Evolutionary conservation across 495 filamentous ascomycete genomes (phyloP), one percentile per base, ranked within the genome.

Genomic region (Aspergillus heteromorphus): DNA sequence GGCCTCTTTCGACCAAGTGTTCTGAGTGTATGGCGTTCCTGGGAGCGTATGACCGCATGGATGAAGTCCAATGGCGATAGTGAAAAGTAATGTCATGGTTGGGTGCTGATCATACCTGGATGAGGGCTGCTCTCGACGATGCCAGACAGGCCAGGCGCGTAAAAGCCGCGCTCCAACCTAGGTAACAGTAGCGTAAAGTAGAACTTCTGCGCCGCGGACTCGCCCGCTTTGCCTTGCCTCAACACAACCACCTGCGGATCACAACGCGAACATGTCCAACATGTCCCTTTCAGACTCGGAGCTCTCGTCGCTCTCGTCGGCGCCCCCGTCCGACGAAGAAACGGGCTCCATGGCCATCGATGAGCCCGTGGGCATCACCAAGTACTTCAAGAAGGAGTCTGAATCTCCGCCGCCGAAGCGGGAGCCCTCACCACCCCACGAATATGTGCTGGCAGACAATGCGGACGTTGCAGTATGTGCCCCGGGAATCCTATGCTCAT

Each of bases 371-470:
- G 72, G 70, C 29, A 79, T 74, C 40, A 65, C 72, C 38, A 73
- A 73, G 54, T 77, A 76, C 61, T 74, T 74, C 56, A 76, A 75
- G 64, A 72, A 77, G 63, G 69, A 76, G 63, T 74, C 76, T 45
- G 71, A 73, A 60, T 81, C 86, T 58, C 86, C 87, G 48, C 87
- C 88, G 27, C 77, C 84, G 54, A 87, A 86, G 74, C 79, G 90
- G 59, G 82, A 84, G 48, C 84, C 89, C 25, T 92, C 91, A 61
- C 92, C 92, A 63, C 85, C 88, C 6, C 92, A 96, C 71, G 89
- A 91, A 79, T 87, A 87, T 71, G 86, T 91, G 18, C 66, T 96
- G 38, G 89, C 89, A 53, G 92, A 97, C 70, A 92, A 93, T 71
- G 75, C 87, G 48, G 86, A 89, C 62, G 87, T 97, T 73, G 85